Evolutionary conservation across 208 protist genomes (phyloP), one percentile per base, ranked within the genome.

Genomic region (Vickermania spadyakhi): DNA sequence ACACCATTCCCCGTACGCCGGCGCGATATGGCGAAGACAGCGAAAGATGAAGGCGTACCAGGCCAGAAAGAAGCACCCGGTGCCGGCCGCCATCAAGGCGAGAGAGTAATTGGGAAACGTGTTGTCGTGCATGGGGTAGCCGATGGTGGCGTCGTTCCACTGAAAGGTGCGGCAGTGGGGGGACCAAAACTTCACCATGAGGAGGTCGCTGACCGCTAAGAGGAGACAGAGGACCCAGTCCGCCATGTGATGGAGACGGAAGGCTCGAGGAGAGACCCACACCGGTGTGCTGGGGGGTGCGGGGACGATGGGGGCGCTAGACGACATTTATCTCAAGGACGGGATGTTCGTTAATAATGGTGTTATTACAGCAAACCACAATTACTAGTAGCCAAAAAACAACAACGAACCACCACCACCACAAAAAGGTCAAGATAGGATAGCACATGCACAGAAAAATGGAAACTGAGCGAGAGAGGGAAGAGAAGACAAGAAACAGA

Each of bases 31-130:
- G 75, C 22, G 81, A 56, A 22, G 73, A 67, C 29, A 59, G 56
- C 25, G 72, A 66, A 27, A 76, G 31, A 29, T 73, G 71, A 1
- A 63, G 49, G 30, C 70, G 68, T 49, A 86, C 78, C 0, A 76
- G 21, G 22, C 77, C 26, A 50, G 82, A 79, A 22, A 89, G 62
- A 0, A 62, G 13, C 4, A 79, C 52, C 36, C 36, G 3, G 69
- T 50, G 42, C 70, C 23, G 7, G 80, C 7, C 1, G 74, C 13
- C 61, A 86, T 79, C 2, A 89, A 27, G 0, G 21, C 64, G 25
- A 89, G 68, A 2, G 82, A 74, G 64, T 77, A 89, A 23, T 58
- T 63, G 4, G 83, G 83, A 49, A 94, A 94, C 0, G 75, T 88
- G 62, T 87, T 68, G 0, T 5, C 31, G 7, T 55, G 54, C 3